Base-by-base conservation (phyloP, 257 asterid genomes). In the Leonotis leonurus region DNA sequence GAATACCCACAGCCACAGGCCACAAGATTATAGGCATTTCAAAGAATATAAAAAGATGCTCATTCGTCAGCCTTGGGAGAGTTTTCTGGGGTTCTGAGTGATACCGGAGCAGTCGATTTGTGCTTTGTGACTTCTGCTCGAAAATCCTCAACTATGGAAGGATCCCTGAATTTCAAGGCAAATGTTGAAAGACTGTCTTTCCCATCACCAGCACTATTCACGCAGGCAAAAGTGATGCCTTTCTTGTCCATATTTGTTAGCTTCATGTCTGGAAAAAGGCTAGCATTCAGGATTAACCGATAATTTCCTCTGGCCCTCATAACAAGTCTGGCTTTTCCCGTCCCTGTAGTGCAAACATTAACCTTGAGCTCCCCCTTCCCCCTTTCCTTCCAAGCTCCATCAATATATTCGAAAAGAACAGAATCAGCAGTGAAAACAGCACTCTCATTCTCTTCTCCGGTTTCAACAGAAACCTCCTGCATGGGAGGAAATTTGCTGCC, bases 341-440 rank as follows among this genome's bases (percentile, higher is more conserved):
- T 56, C 72, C 74, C 94, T 5, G 75, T 16, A 51, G 84, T 74
- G 3, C 87, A 60, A 37, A 80, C 75, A 64, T 90, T 90, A 50
- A 90, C 81, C 75, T 83, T 90, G 60, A 90, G 74, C 66, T 90
- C 98, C 13, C 97, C 98, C 74, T 90, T 90, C 25, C 98, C 97
- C 11, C 98, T 74, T 75, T 90, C 98, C 80, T 85, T 90, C 96
- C 98, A 90, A 4, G 71, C 36, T 46, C 91, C 96, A 62, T 79
- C 96, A 13, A 62, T 56, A 60, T 49, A 90, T 73, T 85, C 98
- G 59, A 73, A 90, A 21, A 90, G 84, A 32, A 71, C 69, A 14
- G 96, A 88, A 70, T 83, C 95, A 32, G 95, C 85, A 16, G 81
- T 70, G 73, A 88, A 83, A 51, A 85, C 81, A 6, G 83, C 73